Conservation (phyloP, 345 rosid genomes). For the Streptanthus diversifolius region DNA sequence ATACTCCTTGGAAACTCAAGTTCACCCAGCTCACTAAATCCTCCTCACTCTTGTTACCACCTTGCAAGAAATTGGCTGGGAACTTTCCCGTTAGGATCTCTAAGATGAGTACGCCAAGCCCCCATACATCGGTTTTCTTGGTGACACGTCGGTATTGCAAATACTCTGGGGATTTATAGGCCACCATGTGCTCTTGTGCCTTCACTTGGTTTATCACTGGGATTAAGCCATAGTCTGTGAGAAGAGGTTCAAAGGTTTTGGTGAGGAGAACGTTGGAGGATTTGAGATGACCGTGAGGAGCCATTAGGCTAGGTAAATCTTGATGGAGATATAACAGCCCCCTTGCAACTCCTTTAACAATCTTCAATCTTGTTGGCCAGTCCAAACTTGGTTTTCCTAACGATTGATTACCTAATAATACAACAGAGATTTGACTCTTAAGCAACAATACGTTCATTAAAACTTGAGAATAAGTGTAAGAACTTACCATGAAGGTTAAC, state of each 20-base stretch:
- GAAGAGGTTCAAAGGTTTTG: slow-evolving; percentile 52
- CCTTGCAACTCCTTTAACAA: slow-evolving; percentile 70
- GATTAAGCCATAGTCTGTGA: slow-evolving; percentile 68
- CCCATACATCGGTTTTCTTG: no score
- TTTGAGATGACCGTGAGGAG: slow-evolving; percentile 93
- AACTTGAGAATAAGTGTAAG: not conserved
- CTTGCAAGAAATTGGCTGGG: slow-evolving; percentile 56
- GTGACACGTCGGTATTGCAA: slow-evolving; percentile 39
- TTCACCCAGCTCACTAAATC: slow-evolving; percentile 62
- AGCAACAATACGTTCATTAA: not conserved
- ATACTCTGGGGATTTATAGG: slow-evolving; percentile 88
- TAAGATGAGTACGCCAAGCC: no score
- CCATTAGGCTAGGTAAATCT: slow-evolving; percentile 66
- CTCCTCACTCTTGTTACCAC: slow-evolving; percentile 38
- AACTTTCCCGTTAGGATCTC: slow-evolving; percentile 31
- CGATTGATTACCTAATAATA: slow-evolving; percentile 44
- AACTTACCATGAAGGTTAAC: slow-evolving; percentile 77
- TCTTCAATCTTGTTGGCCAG: slow-evolving; percentile 72
- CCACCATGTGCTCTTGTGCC: slow-evolving; percentile 78
- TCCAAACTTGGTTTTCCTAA: slow-evolving; percentile 52
- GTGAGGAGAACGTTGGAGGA: slow-evolving; percentile 77
- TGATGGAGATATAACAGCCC: slow-evolving; percentile 60
- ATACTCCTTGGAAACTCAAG: slow-evolving; percentile 28
- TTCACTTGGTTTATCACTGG: slow-evolving; percentile 76
- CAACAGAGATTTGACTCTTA: not conserved